Percentiles rank a stretch among this genome's conserved stretches.
Evolutionary conservation across 2,329 filamentous ascomycete species (phyloP).

Genomic region (Diaporthe sp.): DNA sequence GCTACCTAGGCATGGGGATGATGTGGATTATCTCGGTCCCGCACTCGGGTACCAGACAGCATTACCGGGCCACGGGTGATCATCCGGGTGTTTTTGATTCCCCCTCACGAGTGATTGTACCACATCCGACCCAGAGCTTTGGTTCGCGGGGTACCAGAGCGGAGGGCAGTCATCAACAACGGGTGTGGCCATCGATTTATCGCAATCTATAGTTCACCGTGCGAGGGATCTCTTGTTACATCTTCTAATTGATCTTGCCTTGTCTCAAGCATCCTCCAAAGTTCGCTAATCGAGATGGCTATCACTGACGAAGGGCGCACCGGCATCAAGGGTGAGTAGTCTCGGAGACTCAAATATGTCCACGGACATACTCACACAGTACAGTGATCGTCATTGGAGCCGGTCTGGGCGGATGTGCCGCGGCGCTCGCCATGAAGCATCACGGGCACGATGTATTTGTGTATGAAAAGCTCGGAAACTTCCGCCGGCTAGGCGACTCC

Average conservation of each 20-base stretch:
- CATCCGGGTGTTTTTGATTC: background rate
- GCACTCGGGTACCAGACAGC: background rate
- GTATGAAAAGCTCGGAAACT: constrained; percentile 59
- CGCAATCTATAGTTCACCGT: too few species aligned
- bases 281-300: background rate
- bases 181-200: background rate
- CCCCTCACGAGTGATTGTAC: background rate
- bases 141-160: constrained; percentile 10
- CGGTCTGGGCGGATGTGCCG: constrained; percentile 62
- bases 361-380: background rate
- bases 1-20: background rate
- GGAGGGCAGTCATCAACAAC: background rate
- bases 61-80: background rate
- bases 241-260: too few species aligned
- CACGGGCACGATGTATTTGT: constrained; percentile 59
- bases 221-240: too few species aligned
- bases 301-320: background rate
- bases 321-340: constrained; percentile 25
- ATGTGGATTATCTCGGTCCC: constrained; percentile 3
- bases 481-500: constrained; percentile 58
- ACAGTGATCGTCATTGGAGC: constrained; percentile 64
- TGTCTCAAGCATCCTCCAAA: background rate
- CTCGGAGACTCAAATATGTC: background rate
- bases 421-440: constrained; percentile 61
- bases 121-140: background rate